These are phyloP conservation scores for Neotropicomus parvogracilis DNA, from an alignment of 1,284 basidiomycete species.

Conservation along the genomic window DNA sequence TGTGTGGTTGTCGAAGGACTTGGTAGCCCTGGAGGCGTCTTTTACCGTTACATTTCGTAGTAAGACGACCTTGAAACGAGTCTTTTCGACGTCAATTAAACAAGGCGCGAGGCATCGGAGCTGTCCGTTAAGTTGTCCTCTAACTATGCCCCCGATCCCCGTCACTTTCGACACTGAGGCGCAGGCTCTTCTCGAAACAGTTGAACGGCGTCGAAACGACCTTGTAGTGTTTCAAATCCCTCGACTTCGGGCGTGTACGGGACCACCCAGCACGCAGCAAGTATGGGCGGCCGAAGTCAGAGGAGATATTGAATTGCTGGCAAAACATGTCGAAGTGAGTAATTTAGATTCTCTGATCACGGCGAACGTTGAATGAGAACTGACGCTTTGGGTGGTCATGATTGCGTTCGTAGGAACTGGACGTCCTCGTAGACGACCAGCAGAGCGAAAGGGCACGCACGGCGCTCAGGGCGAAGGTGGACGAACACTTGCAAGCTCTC, in stretches of 20 bases:
- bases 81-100: too few relatives aligned
- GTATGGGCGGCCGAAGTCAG: slow-evolving; percentile 70
- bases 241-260: slow-evolving; percentile 61
- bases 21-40: slow-evolving; percentile 7
- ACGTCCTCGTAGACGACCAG: slow-evolving; percentile 65
- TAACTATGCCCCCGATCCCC: slow-evolving; percentile 62
- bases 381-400: slow-evolving; percentile 7
- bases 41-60: slow-evolving; percentile 9
- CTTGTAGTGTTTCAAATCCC: slow-evolving; percentile 71
- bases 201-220: slow-evolving; percentile 60
- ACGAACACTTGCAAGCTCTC: slow-evolving; percentile 45
- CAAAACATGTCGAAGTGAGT: slow-evolving; percentile 67
- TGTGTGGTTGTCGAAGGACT: slow-evolving; percentile 6
- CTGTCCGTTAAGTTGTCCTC: too few relatives aligned
- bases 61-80: slow-evolving; percentile 12
- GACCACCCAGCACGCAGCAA: slow-evolving; percentile 67
- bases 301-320: slow-evolving; percentile 66
- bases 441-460: slow-evolving; percentile 49
- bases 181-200: slow-evolving; percentile 44
- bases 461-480: slow-evolving; percentile 50
- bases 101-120: too few relatives aligned
- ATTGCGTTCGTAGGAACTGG: slow-evolving; percentile 48
- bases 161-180: slow-evolving; percentile 50
- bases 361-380: slow-evolving; percentile 3
- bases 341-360: not conserved